These are phyloP conservation scores for Aspergillus carlsbadensis DNA, from an alignment of 495 filamentous ascomycete species.

Conservation along the genomic window DNA sequence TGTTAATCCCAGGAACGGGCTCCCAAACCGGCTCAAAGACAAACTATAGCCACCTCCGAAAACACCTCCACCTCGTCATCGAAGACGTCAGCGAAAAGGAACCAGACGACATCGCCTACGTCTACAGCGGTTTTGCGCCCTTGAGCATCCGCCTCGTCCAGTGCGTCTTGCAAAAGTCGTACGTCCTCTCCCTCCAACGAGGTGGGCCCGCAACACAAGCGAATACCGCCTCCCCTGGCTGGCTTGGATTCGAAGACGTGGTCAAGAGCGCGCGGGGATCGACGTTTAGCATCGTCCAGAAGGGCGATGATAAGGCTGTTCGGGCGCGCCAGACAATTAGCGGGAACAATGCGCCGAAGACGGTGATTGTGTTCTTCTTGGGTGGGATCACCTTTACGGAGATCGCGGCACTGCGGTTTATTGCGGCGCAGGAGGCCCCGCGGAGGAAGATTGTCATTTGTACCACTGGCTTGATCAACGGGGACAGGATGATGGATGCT, in stretches of 20 bases:
- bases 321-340: conserved; percentile 79
- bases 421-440: conserved; percentile 82
- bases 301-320: conserved; percentile 89
- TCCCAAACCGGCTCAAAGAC: conserved; percentile 65
- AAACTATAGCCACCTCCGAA: conserved; percentile 85
- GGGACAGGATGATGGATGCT: conserved; percentile 83
- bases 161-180: conserved; percentile 87
- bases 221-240: conserved; percentile 70
- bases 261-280: conserved; percentile 80
- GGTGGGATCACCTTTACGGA: conserved; percentile 95
- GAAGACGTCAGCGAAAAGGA: conserved; percentile 97
- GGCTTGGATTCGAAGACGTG: conserved; percentile 87
- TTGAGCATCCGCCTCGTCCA: conserved; percentile 93
- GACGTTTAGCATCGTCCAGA: conserved; percentile 90
- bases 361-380: conserved; percentile 89
- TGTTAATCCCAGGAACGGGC: conserved; percentile 66
- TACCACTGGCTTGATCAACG: conserved; percentile 88
- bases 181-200: conserved; percentile 66
- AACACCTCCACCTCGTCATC: conserved; percentile 81
- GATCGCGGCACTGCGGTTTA: conserved; percentile 90
- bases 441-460: conserved; percentile 83
- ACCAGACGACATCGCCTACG: conserved; percentile 95
- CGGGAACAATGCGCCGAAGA: conserved; percentile 67
- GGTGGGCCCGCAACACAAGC: conserved; percentile 49
- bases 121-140: conserved; percentile 95